Percentiles rank a stretch among this genome's conserved stretches.
Conservation (phyloP, 2,329 filamentous ascomycete genomes). For the Boeremia exigua region DNA sequence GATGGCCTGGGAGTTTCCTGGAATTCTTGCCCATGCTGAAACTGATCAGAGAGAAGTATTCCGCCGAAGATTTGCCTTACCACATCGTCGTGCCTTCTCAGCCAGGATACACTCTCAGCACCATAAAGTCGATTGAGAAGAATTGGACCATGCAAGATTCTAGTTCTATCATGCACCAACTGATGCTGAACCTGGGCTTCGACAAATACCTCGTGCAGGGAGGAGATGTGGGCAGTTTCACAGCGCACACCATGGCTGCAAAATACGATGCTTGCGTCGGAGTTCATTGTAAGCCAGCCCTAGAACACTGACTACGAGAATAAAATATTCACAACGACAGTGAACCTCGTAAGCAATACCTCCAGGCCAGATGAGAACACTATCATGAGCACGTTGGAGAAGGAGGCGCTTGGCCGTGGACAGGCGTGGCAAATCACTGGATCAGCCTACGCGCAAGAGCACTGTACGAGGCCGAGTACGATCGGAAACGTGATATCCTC, state of each 20-base stretch:
- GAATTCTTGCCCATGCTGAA: conserved; percentile 63
- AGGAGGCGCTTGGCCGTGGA: neutral
- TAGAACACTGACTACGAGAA: neutral
- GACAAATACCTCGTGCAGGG: conserved; percentile 63
- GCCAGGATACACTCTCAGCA: conserved; percentile 62
- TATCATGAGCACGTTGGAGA: no score
- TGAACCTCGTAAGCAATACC: neutral
- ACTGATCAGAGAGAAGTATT: conserved; percentile 55
- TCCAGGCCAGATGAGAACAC: neutral
- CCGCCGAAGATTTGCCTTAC: conserved; percentile 59
- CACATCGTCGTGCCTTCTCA: conserved; percentile 64
- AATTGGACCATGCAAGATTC: conserved; percentile 52
- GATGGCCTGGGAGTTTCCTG: conserved; percentile 62
- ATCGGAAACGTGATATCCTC: conserved; percentile 26
- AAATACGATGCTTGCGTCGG: conserved; percentile 57
- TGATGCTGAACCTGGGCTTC: conserved; percentile 64
- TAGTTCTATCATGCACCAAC: conserved; percentile 55
- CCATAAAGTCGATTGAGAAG: conserved; percentile 49
- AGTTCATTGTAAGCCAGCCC: conserved; percentile 21
- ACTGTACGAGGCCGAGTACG: neutral
- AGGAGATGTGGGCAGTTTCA: conserved; percentile 61
- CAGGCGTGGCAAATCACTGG: neutral
- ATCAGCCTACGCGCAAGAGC: neutral
- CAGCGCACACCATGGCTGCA: conserved; percentile 50
- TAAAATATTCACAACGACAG: neutral